Evolutionary conservation across 305 asterid genomes (phyloP).

Genomic region (Solanum hybrid): DNA sequence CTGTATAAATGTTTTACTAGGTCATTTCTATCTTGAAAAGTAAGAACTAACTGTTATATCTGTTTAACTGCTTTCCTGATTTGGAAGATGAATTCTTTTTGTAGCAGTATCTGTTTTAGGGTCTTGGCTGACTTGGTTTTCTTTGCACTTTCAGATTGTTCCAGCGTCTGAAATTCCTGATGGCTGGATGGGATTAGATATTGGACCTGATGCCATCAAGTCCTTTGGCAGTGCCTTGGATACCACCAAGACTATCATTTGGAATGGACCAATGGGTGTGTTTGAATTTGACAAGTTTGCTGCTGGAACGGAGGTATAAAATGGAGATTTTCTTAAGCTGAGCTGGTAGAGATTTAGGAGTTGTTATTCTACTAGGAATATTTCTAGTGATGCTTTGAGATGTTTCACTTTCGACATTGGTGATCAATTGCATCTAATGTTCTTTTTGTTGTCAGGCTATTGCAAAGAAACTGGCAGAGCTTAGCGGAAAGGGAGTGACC

Average conservation of each 20-base stretch:
- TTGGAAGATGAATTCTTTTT: background rate
- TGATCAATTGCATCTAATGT: background rate
- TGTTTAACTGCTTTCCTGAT: background rate
- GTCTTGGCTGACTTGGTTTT: background rate
- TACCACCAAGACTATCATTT: slow-evolving; percentile 61
- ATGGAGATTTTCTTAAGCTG: background rate
- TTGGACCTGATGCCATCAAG: slow-evolving; percentile 73
- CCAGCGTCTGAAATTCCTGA: slow-evolving; percentile 77
- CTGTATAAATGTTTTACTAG: background rate
- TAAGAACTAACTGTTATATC: background rate
- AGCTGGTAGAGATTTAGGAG: background rate
- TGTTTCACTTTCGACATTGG: background rate
- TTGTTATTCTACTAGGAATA: background rate
- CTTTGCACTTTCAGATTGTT: slow-evolving; percentile 43
- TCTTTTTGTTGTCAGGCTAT: slow-evolving; percentile 30
- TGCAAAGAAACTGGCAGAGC: slow-evolving; percentile 76
- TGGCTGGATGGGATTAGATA: slow-evolving; percentile 91
- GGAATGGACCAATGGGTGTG: slow-evolving; percentile 97
- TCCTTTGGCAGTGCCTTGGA: slow-evolving; percentile 56
- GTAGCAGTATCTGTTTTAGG: background rate
- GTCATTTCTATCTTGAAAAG: background rate
- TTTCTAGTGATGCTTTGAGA: background rate
- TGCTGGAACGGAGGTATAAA: slow-evolving; percentile 72
- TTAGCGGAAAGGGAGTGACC: slow-evolving; percentile 79
- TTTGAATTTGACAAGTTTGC: slow-evolving; percentile 86